Conservation (phyloP, 257 asterid genomes). For the Solanum ahanhuiri region DNA sequence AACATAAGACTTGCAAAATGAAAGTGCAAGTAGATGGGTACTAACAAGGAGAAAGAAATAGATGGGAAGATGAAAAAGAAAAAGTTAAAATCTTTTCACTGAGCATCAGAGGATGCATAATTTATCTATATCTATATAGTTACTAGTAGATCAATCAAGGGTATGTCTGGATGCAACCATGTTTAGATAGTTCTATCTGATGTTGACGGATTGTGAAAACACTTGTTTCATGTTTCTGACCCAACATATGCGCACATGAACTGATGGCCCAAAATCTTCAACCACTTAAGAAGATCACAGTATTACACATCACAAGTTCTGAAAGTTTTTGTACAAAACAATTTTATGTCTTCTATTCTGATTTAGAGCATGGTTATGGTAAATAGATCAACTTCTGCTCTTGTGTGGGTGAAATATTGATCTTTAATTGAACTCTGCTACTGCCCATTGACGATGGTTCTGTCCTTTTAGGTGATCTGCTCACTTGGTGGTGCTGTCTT, state of each 20-base stretch:
- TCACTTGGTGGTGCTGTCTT: conserved; percentile 31
- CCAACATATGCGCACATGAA: neutral
- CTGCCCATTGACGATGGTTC: neutral
- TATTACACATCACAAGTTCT: neutral
- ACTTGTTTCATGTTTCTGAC: neutral
- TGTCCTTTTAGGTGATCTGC: conserved; percentile 21
- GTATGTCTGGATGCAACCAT: neutral
- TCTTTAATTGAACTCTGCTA: neutral
- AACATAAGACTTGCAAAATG: neutral
- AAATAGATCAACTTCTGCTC: neutral
- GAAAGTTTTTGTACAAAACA: neutral
- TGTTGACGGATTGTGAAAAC: neutral
- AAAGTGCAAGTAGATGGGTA: neutral
- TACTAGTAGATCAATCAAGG: neutral
- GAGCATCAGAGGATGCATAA: neutral
- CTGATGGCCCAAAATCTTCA: neutral
- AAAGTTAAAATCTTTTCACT: neutral
- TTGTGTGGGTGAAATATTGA: neutral
- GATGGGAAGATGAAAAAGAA: neutral
- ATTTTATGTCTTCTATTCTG: neutral
- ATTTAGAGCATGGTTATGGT: neutral
- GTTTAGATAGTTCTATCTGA: neutral
- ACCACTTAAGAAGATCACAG: neutral
- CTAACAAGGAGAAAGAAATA: neutral
- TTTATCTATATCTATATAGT: neutral